Evolutionary conservation across 31 red algal genomes (phyloP).

Genomic region (Endocladia muricata): DNA sequence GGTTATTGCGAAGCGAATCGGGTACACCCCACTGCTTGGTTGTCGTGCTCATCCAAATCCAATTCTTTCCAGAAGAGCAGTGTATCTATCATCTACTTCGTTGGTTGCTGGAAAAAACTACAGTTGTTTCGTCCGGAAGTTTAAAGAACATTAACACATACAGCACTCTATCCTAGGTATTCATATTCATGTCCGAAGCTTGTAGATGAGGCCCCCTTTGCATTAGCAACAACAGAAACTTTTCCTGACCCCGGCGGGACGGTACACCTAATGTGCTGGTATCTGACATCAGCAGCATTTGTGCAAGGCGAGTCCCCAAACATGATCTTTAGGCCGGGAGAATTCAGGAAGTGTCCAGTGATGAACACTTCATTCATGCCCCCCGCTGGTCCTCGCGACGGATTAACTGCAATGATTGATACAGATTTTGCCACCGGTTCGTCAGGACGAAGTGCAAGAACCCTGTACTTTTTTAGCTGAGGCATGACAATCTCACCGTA

Average conservation of each 20-base stretch:
- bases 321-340: background rate
- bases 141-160: too few species aligned
- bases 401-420: constrained; percentile 31
- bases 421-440: constrained; percentile 16
- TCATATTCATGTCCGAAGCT: constrained; percentile 60
- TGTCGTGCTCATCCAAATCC: too few species aligned
- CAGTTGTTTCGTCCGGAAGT: too few species aligned
- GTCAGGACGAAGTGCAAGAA: constrained; percentile 40
- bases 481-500: constrained; percentile 68
- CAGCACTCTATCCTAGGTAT: too few species aligned
- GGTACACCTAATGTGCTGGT: constrained; percentile 41
- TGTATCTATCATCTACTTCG: too few species aligned
- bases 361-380: constrained; percentile 56
- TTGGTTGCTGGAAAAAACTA: too few species aligned
- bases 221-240: constrained; percentile 31
- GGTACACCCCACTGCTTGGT: too few species aligned
- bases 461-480: constrained; percentile 40
- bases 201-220: constrained; percentile 16
- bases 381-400: constrained; percentile 26
- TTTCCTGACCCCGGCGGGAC: constrained; percentile 49
- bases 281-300: constrained; percentile 33
- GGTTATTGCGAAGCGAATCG: too few species aligned
- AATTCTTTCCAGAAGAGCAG: too few species aligned
- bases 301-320: constrained; percentile 50
- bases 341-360: constrained; percentile 44